Evolutionary conservation across 148 eudicot species (phyloP).

Genomic region (Gaultheria prostrata): DNA sequence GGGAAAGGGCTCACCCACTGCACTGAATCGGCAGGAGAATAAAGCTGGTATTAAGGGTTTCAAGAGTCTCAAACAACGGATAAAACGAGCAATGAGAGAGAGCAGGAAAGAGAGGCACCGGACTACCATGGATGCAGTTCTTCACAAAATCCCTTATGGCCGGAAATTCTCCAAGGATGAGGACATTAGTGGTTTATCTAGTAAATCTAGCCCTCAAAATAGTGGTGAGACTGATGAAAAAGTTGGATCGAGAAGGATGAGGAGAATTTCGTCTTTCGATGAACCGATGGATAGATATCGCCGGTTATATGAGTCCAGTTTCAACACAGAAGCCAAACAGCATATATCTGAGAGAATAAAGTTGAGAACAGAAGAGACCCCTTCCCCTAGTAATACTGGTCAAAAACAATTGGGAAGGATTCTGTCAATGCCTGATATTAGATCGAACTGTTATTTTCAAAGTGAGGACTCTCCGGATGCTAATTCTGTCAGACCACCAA

Average conservation of each 20-base stretch:
- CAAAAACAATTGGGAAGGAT: constrained; percentile 44
- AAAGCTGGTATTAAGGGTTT: constrained; percentile 34
- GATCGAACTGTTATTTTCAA: constrained; percentile 24
- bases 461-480: constrained; percentile 20
- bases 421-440: constrained; percentile 69
- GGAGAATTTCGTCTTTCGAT: constrained; percentile 46
- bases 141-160: constrained; percentile 78
- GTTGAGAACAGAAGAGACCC: constrained; percentile 28
- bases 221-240: constrained; percentile 13
- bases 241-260: constrained; percentile 14
- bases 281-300: constrained; percentile 56
- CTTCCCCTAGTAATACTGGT: constrained; percentile 12
- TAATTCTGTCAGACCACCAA: constrained; percentile 12
- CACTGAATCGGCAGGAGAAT: constrained; percentile 15
- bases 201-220: constrained; percentile 14
- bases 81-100: constrained; percentile 63
- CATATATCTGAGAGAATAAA: constrained; percentile 26
- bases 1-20: constrained; percentile 11
- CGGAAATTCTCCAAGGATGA: constrained; percentile 34
- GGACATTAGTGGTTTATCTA: background rate
- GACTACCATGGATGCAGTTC: constrained; percentile 71
- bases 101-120: constrained; percentile 63
- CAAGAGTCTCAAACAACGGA: constrained; percentile 54
- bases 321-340: constrained; percentile 23
- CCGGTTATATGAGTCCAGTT: constrained; percentile 40